Percentiles rank a stretch among this genome's conserved stretches.
Evolutionary conservation across 2,329 filamentous ascomycete species (phyloP).

Genomic region (Calonectria pauciramosa): DNA sequence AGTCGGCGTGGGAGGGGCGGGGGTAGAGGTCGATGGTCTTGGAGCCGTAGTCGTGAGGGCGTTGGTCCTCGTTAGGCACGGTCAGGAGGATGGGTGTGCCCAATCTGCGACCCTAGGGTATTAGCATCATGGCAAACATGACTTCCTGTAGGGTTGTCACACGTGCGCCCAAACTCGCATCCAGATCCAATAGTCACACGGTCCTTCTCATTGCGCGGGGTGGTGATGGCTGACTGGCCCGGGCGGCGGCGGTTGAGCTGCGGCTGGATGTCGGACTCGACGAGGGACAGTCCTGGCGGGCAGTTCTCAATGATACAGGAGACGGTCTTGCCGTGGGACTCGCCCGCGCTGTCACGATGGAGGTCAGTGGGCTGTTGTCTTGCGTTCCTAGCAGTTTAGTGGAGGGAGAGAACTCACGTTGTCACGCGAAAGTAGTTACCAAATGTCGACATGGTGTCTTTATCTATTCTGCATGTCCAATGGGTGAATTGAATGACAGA

Average conservation of each 20-base stretch:
- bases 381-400: constrained; percentile 25
- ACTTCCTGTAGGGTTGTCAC: constrained; percentile 35
- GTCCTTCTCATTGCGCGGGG: constrained; percentile 94
- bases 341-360: constrained; percentile 55
- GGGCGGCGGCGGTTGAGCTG: constrained; percentile 93
- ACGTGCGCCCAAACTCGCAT: constrained; percentile 76
- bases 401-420: constrained; percentile 69
- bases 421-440: constrained; percentile 70
- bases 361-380: constrained; percentile 24
- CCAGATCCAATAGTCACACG: constrained; percentile 92
- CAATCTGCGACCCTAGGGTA: constrained; percentile 62
- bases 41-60: constrained; percentile 91
- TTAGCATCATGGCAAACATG: constrained; percentile 38
- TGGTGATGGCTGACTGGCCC: constrained; percentile 90
- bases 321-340: constrained; percentile 91
- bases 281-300: constrained; percentile 88
- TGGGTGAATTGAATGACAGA: constrained; percentile 24
- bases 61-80: constrained; percentile 92
- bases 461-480: constrained; percentile 31
- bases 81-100: constrained; percentile 91
- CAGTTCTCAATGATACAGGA: constrained; percentile 95
- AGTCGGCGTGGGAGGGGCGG: constrained; percentile 93
- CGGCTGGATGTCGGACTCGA: constrained; percentile 90
- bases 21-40: constrained; percentile 93
- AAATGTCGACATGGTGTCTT: constrained; percentile 82